Conservation (phyloP, 78 protist genomes). For the Pelomyxa schiedti region DNA sequence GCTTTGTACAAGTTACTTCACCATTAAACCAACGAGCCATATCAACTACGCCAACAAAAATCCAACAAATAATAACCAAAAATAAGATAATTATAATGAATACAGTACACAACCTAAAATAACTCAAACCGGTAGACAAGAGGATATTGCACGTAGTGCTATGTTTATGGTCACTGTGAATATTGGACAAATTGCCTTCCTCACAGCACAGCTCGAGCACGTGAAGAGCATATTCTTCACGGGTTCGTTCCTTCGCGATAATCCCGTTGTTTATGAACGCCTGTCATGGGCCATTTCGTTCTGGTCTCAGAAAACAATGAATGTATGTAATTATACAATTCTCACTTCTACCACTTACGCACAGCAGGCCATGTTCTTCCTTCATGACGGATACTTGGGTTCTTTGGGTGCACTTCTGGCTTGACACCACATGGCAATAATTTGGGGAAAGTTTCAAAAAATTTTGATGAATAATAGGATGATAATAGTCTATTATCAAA, state of each 20-base stretch:
- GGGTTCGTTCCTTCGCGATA: conserved; percentile 71
- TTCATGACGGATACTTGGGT: conserved; percentile 80
- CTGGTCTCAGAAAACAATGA: conserved; percentile 63
- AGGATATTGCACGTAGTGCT: conserved; percentile 39
- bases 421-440: too few species aligned
- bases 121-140: too few species aligned
- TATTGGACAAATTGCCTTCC: conserved; percentile 71
- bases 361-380: conserved; percentile 56
- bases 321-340: too few species aligned
- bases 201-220: conserved; percentile 47
- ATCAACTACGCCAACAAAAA: neutral
- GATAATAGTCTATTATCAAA: too few species aligned
- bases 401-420: conserved; percentile 63
- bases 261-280: conserved; percentile 38
- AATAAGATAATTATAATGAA: too few species aligned
- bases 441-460: too few species aligned
- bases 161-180: conserved; percentile 79
- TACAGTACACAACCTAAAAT: too few species aligned
- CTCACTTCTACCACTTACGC: too few species aligned
- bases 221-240: conserved; percentile 51
- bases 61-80: too few species aligned
- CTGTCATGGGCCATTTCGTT: conserved; percentile 52
- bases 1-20: too few species aligned
- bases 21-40: conserved; percentile 3
- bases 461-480: too few species aligned